phyloP scores from a whole-genome alignment of 116 monocot species.

The Papilionanthe hybrid region DNA sequence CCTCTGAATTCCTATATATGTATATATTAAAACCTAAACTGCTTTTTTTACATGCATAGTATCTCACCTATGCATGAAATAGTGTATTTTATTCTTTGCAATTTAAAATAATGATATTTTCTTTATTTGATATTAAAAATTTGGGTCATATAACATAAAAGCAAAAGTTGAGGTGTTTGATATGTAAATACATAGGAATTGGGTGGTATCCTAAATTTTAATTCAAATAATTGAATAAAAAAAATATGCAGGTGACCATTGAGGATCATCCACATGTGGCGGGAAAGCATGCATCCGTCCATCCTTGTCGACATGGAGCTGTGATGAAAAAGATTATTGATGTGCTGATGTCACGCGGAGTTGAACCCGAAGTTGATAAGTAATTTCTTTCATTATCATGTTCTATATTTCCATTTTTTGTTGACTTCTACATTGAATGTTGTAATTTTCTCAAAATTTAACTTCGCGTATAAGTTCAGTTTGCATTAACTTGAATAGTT shows the following conservation, averaged over 20 bases:
- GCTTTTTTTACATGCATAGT: too few relatives aligned
- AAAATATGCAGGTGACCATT: slow-evolving; percentile 76
- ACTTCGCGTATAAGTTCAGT: not conserved
- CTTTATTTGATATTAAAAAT: too few relatives aligned
- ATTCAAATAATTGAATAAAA: not conserved
- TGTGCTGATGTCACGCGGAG: slow-evolving; percentile 84
- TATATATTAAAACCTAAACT: not conserved
- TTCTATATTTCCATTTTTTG: slow-evolving; percentile 5
- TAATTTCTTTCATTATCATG: slow-evolving; percentile 22
- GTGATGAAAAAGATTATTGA: slow-evolving; percentile 99
- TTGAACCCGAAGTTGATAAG: slow-evolving; percentile 98
- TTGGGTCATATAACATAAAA: too few relatives aligned
- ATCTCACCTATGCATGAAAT: too few relatives aligned
- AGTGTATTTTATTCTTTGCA: too few relatives aligned
- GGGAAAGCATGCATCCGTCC: slow-evolving; percentile 97
- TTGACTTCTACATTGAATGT: not conserved
- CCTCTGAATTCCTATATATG: not conserved
- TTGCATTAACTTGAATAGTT: not conserved
- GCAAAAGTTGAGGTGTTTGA: too few relatives aligned
- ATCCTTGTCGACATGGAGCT: slow-evolving; percentile 90
- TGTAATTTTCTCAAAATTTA: not conserved
- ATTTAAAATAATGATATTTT: too few relatives aligned
- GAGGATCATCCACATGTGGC: slow-evolving; percentile 98
- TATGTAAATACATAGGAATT: too few relatives aligned
- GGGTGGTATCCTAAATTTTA: not conserved